Conservation (phyloP, 306 rosid genomes). For the Corylus heterophylla region DNA sequence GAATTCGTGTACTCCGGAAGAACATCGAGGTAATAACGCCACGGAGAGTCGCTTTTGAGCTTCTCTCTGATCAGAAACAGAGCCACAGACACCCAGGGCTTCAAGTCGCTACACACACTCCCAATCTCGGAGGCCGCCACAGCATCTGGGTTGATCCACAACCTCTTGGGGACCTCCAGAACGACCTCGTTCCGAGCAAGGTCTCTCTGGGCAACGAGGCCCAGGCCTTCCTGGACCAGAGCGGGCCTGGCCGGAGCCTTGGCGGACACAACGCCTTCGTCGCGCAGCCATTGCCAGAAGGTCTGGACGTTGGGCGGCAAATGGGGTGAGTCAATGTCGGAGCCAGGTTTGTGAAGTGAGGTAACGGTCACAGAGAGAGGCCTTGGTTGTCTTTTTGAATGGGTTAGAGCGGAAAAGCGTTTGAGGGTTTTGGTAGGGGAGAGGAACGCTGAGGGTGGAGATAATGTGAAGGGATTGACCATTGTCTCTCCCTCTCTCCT, state of each 20-base stretch:
- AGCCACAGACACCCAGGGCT: conserved; percentile 89
- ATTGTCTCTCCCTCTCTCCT: conserved; percentile 8
- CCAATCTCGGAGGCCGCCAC: conserved; percentile 88
- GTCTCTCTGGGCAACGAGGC: conserved; percentile 64
- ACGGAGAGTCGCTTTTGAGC: conserved; percentile 54
- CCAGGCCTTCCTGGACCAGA: conserved; percentile 74
- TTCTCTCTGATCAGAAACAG: conserved; percentile 73
- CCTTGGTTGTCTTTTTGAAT: conserved; percentile 13
- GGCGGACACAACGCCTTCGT: conserved; percentile 72
- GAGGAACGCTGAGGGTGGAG: conserved; percentile 36
- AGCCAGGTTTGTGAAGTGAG: conserved; percentile 44
- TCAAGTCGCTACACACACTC: conserved; percentile 65
- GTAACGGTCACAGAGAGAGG: conserved; percentile 29
- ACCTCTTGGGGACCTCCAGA: conserved; percentile 85
- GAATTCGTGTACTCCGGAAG: conserved; percentile 80
- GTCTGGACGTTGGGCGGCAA: conserved; percentile 56
- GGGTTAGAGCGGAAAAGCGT: background rate
- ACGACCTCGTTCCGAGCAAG: conserved; percentile 76
- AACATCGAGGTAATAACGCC: conserved; percentile 72
- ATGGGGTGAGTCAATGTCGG: conserved; percentile 41
- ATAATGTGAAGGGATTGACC: conserved; percentile 34
- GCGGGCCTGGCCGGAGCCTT: conserved; percentile 82
- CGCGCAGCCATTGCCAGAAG: conserved; percentile 86
- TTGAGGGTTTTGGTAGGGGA: conserved; percentile 26
- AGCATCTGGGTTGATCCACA: conserved; percentile 94